phyloP scores from a whole-genome alignment of 192 early-diverging fungal species.

The Coemansia sp. region DNA sequence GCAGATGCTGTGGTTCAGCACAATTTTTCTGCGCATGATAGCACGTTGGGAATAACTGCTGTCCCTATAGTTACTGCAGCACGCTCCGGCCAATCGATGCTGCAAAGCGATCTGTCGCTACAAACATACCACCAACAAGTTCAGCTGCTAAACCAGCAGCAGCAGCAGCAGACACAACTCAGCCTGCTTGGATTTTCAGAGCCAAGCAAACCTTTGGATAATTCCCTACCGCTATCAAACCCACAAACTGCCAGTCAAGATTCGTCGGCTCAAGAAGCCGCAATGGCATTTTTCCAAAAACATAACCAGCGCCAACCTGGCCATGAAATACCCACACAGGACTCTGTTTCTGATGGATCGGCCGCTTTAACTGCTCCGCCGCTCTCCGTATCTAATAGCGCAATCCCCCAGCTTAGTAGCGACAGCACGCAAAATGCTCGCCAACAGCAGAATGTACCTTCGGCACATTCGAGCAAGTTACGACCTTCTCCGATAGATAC shows the following conservation, averaged over 20 bases:
- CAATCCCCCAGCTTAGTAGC: background rate
- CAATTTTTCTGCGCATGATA: background rate
- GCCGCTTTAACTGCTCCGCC: background rate
- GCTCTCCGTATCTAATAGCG: background rate
- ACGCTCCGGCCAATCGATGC: background rate
- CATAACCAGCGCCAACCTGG: conserved; percentile 5
- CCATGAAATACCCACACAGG: background rate
- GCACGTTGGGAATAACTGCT: background rate
- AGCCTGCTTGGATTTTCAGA: background rate
- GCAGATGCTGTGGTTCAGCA: background rate
- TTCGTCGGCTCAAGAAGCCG: background rate
- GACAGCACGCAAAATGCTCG: background rate
- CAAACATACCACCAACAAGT: conserved; percentile 22
- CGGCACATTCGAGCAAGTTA: conserved; percentile 26
- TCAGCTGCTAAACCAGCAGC: conserved; percentile 14
- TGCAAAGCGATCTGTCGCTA: background rate
- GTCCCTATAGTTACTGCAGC: background rate
- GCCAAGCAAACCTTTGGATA: background rate
- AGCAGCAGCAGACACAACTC: conserved; percentile 8
- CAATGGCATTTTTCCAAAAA: conserved; percentile 7
- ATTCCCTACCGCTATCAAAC: background rate
- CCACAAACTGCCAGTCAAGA: background rate
- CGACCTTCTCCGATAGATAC: background rate
- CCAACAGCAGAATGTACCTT: conserved; percentile 16
- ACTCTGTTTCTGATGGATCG: background rate